Evolutionary conservation across 768 basidiomycete species (phyloP).

Genomic region (Austroboletus eburneus): DNA sequence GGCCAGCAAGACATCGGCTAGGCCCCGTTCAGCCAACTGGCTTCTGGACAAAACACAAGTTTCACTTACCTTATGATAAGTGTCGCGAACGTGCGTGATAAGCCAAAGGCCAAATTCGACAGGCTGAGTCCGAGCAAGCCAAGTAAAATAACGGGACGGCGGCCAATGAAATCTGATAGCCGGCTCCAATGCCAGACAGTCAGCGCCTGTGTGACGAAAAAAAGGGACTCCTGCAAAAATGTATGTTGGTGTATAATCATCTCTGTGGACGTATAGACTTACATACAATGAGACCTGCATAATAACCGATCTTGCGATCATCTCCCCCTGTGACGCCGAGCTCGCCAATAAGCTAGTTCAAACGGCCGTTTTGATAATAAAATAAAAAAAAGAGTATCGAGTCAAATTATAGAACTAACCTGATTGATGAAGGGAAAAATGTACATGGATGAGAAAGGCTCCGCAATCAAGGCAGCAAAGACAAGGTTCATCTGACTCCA

Average conservation of each 20-base stretch:
- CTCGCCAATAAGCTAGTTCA: slow-evolving; percentile 54
- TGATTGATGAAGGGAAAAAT: slow-evolving; percentile 65
- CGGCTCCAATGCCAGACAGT: slow-evolving; percentile 64
- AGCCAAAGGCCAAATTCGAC: slow-evolving; percentile 58
- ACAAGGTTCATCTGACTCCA: slow-evolving; percentile 46
- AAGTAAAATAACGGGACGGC: slow-evolving; percentile 56
- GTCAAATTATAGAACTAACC: slow-evolving; percentile 25
- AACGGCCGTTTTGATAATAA: too few species aligned
- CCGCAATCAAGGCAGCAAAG: slow-evolving; percentile 48
- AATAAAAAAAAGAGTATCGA: neutral
- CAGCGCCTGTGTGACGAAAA: slow-evolving; percentile 53
- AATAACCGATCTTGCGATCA: slow-evolving; percentile 62
- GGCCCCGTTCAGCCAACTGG: slow-evolving; percentile 1
- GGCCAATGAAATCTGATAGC: slow-evolving; percentile 54
- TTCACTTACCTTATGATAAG: slow-evolving; percentile 51
- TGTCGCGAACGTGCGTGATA: slow-evolving; percentile 52
- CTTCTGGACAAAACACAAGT: neutral
- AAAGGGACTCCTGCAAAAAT: slow-evolving; percentile 54
- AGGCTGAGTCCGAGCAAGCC: slow-evolving; percentile 49
- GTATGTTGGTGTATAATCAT: neutral
- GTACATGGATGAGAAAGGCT: slow-evolving; percentile 54
- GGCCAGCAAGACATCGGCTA: slow-evolving; percentile 35
- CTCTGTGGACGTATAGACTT: slow-evolving; percentile 22
- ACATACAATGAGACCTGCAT: slow-evolving; percentile 57
- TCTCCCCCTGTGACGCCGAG: slow-evolving; percentile 64